Percentiles rank a stretch among this genome's conserved stretches.
Conservation (phyloP, 2,329 filamentous ascomycete genomes). For the Diaporthe destruens region DNA sequence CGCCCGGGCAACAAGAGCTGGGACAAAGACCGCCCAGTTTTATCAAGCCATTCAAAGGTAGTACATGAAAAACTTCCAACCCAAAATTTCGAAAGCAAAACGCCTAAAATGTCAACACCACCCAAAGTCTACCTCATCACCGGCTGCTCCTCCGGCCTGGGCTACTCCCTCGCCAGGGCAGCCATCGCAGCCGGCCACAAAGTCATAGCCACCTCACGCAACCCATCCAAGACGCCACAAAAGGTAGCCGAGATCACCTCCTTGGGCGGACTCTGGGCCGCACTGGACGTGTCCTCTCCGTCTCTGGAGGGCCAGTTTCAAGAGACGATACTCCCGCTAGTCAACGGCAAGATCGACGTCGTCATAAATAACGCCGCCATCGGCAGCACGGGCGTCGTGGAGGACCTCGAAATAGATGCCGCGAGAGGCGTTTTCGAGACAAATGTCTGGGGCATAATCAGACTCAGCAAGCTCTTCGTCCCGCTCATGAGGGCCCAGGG, state of each 20-base stretch:
- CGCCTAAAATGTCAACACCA: slow-evolving; percentile 19
- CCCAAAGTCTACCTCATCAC: slow-evolving; percentile 39
- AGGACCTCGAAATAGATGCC: not conserved
- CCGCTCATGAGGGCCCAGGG: slow-evolving; percentile 34
- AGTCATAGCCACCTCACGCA: slow-evolving; percentile 40
- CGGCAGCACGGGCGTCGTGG: not conserved
- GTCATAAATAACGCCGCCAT: slow-evolving; percentile 46
- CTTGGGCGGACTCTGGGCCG: slow-evolving; percentile 30
- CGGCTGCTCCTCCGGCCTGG: slow-evolving; percentile 38
- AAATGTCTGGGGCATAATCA: slow-evolving; percentile 36
- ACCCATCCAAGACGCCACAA: slow-evolving; percentile 28
- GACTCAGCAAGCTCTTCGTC: slow-evolving; percentile 27
- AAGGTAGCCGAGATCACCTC: slow-evolving; percentile 23
- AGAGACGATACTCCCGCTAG: slow-evolving; percentile 18
- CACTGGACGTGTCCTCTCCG: slow-evolving; percentile 33
- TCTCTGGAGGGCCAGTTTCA: slow-evolving; percentile 25
- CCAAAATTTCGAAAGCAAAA: not conserved
- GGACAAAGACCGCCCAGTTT: not conserved
- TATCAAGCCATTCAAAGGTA: not conserved
- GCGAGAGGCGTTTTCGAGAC: slow-evolving; percentile 35
- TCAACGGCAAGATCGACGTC: slow-evolving; percentile 29
- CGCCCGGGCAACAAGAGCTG: no score
- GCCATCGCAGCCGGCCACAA: slow-evolving; percentile 36
- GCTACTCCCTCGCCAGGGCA: slow-evolving; percentile 31
- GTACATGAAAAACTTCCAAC: no score